Evolutionary conservation across 148 eudicot species (phyloP).

Genomic region (Arbutus unedo): DNA sequence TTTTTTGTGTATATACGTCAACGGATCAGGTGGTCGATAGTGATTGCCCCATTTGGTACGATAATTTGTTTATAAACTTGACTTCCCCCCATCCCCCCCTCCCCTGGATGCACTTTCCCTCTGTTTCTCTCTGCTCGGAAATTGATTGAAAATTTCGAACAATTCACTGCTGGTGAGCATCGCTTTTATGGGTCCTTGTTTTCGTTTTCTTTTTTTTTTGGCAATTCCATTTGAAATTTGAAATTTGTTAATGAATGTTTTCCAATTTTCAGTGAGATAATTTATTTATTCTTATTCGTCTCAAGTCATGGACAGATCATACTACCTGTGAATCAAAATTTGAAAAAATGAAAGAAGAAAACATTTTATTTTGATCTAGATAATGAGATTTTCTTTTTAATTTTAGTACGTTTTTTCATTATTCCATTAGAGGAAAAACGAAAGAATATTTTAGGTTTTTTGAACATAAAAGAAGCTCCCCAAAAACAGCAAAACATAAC

Average conservation of each 20-base stretch:
- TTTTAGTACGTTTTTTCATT: neutral
- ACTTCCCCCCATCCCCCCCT: neutral
- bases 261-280: neutral
- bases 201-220: neutral
- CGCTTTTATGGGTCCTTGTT: neutral
- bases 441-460: neutral
- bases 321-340: neutral
- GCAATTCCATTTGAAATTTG: neutral
- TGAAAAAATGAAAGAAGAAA: neutral
- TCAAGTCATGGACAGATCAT: neutral
- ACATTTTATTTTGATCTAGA: too few species aligned
- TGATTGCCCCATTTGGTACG: slow-evolving; percentile 13
- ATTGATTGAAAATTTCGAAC: slow-evolving; percentile 15
- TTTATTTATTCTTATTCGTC: neutral
- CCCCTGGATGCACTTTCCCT: neutral
- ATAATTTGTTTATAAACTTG: neutral
- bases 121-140: neutral
- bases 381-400: neutral
- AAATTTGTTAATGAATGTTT: neutral
- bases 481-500: neutral
- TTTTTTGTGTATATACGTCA: neutral
- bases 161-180: slow-evolving; percentile 20
- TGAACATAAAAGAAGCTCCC: neutral
- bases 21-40: slow-evolving; percentile 14
- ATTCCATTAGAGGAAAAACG: neutral